A percentile compares a stretch with the other conserved stretches of the same genome.
phyloP scores from a whole-genome alignment of 495 filamentous ascomycete genomes.

The Xylaria longipes region DNA sequence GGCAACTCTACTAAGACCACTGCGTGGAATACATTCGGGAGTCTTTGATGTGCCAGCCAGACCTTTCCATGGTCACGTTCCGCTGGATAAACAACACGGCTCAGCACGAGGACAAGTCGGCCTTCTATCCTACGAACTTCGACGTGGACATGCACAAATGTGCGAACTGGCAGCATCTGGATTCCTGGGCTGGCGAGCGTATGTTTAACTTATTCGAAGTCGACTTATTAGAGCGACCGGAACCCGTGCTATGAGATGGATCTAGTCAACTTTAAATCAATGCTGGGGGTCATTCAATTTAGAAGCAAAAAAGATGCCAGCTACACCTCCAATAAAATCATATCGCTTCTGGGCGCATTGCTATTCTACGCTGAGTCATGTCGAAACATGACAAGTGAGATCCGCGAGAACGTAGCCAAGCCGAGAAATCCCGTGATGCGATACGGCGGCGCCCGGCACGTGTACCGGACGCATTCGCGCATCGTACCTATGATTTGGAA shows the following conservation, averaged over 20 bases:
- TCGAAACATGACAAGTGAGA: neutral
- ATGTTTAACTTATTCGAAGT: constrained; percentile 7
- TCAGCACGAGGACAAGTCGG: constrained; percentile 6
- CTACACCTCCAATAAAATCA: neutral
- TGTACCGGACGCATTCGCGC: too few relatives aligned
- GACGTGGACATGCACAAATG: neutral
- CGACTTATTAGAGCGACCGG: neutral
- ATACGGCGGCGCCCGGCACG: neutral
- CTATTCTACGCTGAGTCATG: neutral
- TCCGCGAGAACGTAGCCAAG: neutral
- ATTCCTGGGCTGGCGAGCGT: constrained; percentile 6
- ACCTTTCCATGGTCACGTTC: constrained; percentile 3
- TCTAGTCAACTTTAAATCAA: neutral
- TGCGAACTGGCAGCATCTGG: constrained; percentile 6
- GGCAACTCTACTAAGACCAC: neutral
- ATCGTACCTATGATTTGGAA: too few relatives aligned
- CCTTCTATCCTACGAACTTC: constrained; percentile 7
- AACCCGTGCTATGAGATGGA: neutral
- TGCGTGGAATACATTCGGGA: constrained; percentile 1
- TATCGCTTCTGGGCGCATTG: neutral
- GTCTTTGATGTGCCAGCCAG: constrained; percentile 10
- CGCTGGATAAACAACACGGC: constrained; percentile 11
- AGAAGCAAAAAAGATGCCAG: neutral
- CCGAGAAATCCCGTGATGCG: neutral
- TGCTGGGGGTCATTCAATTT: neutral